Evolutionary conservation across 768 basidiomycete genomes (phyloP).

Genomic region (Phaffia australis): DNA sequence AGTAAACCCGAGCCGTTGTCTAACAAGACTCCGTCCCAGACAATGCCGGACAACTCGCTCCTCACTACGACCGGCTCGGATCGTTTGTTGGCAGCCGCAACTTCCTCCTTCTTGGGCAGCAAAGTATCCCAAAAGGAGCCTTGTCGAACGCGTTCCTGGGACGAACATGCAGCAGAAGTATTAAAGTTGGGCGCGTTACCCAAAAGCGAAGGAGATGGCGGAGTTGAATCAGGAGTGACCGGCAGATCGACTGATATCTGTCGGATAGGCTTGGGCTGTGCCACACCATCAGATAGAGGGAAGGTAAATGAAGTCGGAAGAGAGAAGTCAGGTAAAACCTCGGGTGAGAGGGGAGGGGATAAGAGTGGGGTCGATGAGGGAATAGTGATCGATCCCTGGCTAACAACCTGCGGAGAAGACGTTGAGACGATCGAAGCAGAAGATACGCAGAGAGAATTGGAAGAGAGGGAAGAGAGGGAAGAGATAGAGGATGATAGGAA

Average conservation of each 20-base stretch:
- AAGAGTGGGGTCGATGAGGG: constrained; percentile 3
- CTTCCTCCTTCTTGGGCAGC: background rate
- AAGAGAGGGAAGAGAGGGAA: background rate
- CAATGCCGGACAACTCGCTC: constrained; percentile 1
- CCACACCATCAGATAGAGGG: background rate
- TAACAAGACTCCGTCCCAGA: constrained; percentile 1
- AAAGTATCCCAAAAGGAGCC: background rate
- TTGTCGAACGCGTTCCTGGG: background rate
- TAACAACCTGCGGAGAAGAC: background rate
- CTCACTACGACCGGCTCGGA: constrained; percentile 4
- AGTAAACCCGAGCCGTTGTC: constrained; percentile 2
- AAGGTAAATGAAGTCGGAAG: background rate
- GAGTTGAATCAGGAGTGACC: constrained; percentile 21
- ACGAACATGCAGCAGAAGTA: background rate
- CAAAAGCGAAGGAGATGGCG: background rate
- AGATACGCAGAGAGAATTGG: background rate
- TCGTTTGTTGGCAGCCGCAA: background rate
- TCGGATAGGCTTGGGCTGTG: background rate
- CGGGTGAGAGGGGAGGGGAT: constrained; percentile 8
- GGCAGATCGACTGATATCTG: constrained; percentile 1
- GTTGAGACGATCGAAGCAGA: constrained; percentile 1
- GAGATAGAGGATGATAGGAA: background rate
- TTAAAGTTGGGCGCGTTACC: background rate
- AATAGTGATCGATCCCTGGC: too few relatives aligned
- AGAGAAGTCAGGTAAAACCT: background rate